These are phyloP conservation scores for Colletotrichum tropicicola DNA, from an alignment of 2,329 filamentous ascomycete species.

Conservation along the genomic window DNA sequence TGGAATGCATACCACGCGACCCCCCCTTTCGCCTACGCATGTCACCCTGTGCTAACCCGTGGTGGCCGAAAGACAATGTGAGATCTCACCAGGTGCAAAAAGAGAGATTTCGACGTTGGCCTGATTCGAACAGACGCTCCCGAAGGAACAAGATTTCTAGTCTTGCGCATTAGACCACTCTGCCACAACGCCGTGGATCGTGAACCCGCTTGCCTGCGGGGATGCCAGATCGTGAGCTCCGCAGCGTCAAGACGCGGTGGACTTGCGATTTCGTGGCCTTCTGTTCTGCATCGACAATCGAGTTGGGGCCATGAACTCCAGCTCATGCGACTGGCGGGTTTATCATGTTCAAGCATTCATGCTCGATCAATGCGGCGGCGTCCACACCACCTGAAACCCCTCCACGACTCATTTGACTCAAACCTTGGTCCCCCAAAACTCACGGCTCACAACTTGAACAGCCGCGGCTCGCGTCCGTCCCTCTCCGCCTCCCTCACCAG, in stretches of 20 bases:
- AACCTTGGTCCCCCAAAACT: background rate
- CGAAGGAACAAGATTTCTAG: conserved; percentile 31
- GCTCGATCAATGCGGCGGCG: too few species aligned
- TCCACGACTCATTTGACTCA: background rate
- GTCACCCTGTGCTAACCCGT: background rate
- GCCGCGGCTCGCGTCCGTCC: conserved; percentile 43
- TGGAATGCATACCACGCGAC: background rate
- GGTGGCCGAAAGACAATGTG: too few species aligned
- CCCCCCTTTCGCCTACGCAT: background rate
- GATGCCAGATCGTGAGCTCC: background rate
- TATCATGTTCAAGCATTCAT: too few species aligned
- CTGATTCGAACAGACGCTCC: conserved; percentile 31
- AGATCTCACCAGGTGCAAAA: background rate
- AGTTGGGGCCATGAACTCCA: background rate
- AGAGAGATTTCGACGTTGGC: conserved; percentile 12
- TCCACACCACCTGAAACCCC: background rate
- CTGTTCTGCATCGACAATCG: background rate
- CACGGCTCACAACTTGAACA: conserved; percentile 48
- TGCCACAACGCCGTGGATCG: conserved; percentile 22
- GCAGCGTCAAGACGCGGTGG: background rate
- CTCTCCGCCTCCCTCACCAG: conserved; percentile 41
- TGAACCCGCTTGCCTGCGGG: conserved; percentile 3
- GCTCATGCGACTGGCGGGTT: too few species aligned
- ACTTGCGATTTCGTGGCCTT: too few species aligned
- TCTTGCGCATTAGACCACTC: conserved; percentile 32